Evolutionary conservation across 768 basidiomycete species (phyloP), one percentile per base, ranked within the genome.

Genomic region (Tylopilus sp.): DNA sequence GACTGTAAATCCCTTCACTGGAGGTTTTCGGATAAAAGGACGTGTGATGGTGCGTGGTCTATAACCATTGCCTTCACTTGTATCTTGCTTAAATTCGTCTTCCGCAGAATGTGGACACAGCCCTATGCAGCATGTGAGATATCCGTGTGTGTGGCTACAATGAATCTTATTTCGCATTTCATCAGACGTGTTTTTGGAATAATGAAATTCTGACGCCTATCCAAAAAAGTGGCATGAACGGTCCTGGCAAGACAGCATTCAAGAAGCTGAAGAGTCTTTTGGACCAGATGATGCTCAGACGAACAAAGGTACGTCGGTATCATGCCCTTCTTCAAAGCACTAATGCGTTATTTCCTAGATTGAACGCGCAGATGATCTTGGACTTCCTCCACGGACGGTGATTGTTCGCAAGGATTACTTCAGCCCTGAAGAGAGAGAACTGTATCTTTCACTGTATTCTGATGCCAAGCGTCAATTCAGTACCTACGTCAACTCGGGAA

Each of bases 151-250:
- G 15, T 51, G n/a, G 4, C n/a, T 10, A 15, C 53, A 40, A 9
- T 15, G 44, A 10, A 9, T 44, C 51, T 53, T n/a, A 55, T 61
- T 49, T 39, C 28, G 43, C 35, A 25, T 21, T 40, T 39, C 15
- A 6, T 25, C 44, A 90, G 85, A 91, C 90, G 11, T 98, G 95
- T 70, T 92, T 92, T 69, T 98, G 95, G 91, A 95, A 97, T 67
- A 91, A 88, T 56, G 91, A 98, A 69, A 95, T 99, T 55, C 72
- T 98, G 51, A 92, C 92, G 0, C 97, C 97, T 1, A 99, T 99
- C 53, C 94, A 98, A 69, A 92, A 86, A 67, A 75, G 86, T 55
- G 95, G 88, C 23, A 88, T 95, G 80, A 58, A 66, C 6, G 91
- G 89, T 1, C 83, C 88, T 3, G 95, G 95, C 10, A 75, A 77